Evolutionary conservation across 805 yeast genomes (phyloP).

Genomic region (Helenozyma baotianmanensis): DNA sequence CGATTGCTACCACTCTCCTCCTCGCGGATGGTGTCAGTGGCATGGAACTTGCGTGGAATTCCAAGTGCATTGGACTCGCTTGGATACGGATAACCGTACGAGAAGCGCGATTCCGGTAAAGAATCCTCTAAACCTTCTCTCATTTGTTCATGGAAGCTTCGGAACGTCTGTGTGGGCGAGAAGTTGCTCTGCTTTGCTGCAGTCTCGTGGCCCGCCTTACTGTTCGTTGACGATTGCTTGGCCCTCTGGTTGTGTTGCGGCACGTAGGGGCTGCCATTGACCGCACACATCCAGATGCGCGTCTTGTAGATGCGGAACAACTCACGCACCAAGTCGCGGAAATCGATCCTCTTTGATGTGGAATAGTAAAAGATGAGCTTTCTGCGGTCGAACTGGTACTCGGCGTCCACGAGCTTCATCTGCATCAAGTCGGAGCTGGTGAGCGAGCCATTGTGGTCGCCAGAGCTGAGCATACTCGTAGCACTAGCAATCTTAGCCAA

Average conservation of each 20-base stretch:
- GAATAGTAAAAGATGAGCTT: constrained; percentile 63
- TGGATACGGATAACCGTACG: too few species aligned
- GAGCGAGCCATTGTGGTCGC: constrained; percentile 2
- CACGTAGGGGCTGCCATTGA: constrained; percentile 37
- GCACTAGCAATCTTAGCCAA: constrained; percentile 16
- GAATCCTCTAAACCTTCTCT: too few species aligned
- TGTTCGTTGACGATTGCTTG: background rate
- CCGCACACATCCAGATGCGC: constrained; percentile 81
- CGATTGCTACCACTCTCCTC: constrained; percentile 2
- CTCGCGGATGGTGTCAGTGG: background rate
- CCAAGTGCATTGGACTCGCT: background rate
- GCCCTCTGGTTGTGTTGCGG: constrained; percentile 2
- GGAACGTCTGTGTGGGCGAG: too few species aligned
- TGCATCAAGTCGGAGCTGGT: constrained; percentile 29
- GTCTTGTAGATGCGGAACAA: constrained; percentile 73
- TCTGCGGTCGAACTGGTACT: constrained; percentile 77
- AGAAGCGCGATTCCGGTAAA: too few species aligned
- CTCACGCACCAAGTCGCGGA: constrained; percentile 68
- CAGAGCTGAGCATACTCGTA: constrained; percentile 4
- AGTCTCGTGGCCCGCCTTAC: background rate
- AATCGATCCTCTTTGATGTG: constrained; percentile 60
- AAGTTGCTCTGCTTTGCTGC: too few species aligned
- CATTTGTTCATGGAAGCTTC: too few species aligned
- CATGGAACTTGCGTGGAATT: constrained; percentile 4
- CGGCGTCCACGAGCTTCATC: constrained; percentile 66